Evolutionary conservation across 2,329 filamentous ascomycete genomes (phyloP).

Genomic region (Talaromyces islandicus): DNA sequence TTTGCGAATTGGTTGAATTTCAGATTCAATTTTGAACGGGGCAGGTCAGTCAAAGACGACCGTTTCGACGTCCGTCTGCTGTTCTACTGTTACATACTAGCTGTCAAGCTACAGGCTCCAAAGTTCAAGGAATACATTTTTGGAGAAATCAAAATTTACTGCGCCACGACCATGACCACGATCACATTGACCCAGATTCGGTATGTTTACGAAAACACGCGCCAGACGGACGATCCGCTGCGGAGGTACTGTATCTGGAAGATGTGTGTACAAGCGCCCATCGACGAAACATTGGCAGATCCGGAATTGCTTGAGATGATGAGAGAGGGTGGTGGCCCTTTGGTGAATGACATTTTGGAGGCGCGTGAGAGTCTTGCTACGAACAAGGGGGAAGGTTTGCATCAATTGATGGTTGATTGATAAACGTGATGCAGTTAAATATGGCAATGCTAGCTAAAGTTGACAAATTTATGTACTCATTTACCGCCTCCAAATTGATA

Average conservation of each 20-base stretch:
- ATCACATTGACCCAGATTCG: not conserved
- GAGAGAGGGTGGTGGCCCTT: too few species aligned
- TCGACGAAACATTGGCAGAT: not conserved
- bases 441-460: too few species aligned
- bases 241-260: not conserved
- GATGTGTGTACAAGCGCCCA: not conserved
- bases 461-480: not conserved
- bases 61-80: not conserved
- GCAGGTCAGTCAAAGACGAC: too few species aligned
- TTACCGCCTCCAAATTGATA: not conserved
- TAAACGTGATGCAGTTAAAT: not conserved
- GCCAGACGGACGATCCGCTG: not conserved
- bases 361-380: too few species aligned
- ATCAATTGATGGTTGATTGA: not conserved
- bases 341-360: not conserved
- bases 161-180: fast-evolving
- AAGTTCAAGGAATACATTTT: not conserved
- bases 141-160: not conserved
- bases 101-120: not conserved
- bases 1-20: not conserved
- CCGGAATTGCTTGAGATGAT: not conserved
- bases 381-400: not conserved
- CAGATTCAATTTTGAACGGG: too few species aligned
- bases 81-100: not conserved
- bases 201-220: not conserved